Percentiles rank a stretch among this genome's conserved stretches.
These are phyloP conservation scores for Elaphomyces granulatus DNA, from an alignment of 495 filamentous ascomycete genomes.

Conservation along the genomic window DNA sequence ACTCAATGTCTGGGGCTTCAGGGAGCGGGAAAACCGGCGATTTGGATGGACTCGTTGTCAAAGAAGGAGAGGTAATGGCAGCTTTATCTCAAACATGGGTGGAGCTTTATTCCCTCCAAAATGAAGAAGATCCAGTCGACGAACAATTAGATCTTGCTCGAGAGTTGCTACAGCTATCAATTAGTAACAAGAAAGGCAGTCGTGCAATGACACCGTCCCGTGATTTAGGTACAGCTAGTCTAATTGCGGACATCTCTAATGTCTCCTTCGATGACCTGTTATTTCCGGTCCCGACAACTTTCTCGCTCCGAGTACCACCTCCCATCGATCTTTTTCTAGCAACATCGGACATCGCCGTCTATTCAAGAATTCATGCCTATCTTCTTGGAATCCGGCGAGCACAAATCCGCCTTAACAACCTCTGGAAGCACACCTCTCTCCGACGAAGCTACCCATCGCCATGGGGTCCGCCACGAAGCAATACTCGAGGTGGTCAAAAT, in stretches of 20 bases:
- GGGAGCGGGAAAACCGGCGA: slow-evolving; percentile 16
- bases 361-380: slow-evolving; percentile 76
- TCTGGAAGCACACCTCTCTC: slow-evolving; percentile 72
- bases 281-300: slow-evolving; percentile 56
- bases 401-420: slow-evolving; percentile 61
- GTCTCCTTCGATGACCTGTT: slow-evolving; percentile 62
- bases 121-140: slow-evolving; percentile 58
- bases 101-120: slow-evolving; percentile 56
- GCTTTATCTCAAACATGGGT: slow-evolving; percentile 64
- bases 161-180: slow-evolving; percentile 54
- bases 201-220: slow-evolving; percentile 20
- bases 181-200: slow-evolving; percentile 25
- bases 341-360: slow-evolving; percentile 54
- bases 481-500: slow-evolving; percentile 39
- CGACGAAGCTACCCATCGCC: slow-evolving; percentile 62
- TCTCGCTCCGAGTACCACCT: slow-evolving; percentile 60
- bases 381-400: slow-evolving; percentile 69
- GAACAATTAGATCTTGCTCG: slow-evolving; percentile 65
- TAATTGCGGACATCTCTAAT: slow-evolving; percentile 18
- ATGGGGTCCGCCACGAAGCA: slow-evolving; percentile 47
- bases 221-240: slow-evolving; percentile 19
- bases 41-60: slow-evolving; percentile 49
- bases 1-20: slow-evolving; percentile 18
- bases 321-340: slow-evolving; percentile 82
- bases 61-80: slow-evolving; percentile 71